These are phyloP conservation scores for Lenzites betulinus DNA, from an alignment of 768 basidiomycete species.

Conservation along the genomic window DNA sequence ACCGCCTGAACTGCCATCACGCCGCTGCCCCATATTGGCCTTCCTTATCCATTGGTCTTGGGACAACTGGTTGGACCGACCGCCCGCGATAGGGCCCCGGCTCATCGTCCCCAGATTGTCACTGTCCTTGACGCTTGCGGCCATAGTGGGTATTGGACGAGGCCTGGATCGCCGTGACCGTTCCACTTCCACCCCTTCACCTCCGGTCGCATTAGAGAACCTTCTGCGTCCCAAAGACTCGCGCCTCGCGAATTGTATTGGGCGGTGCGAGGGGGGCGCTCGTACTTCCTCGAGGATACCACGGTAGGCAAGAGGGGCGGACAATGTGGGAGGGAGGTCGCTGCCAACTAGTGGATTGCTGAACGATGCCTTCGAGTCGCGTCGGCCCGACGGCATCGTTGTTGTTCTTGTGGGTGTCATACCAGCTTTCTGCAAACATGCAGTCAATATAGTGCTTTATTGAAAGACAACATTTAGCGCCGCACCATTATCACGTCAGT, in stretches of 20 bases:
- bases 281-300: conserved; percentile 73
- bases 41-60: conserved; percentile 72
- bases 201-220: background rate
- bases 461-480: background rate
- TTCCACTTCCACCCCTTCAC: background rate
- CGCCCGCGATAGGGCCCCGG: conserved; percentile 46
- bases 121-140: conserved; percentile 23
- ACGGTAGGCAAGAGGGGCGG: conserved; percentile 67
- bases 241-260: conserved; percentile 14
- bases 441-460: background rate
- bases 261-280: conserved; percentile 44
- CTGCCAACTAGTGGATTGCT: conserved; percentile 46
- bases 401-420: conserved; percentile 19
- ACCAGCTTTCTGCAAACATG: conserved; percentile 29
- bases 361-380: conserved; percentile 47
- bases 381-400: conserved; percentile 18
- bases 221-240: conserved; percentile 17
- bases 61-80: conserved; percentile 59
- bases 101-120: conserved; percentile 44
- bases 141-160: conserved; percentile 13
- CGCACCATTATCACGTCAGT: conserved; percentile 66
- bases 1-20: conserved; percentile 58
- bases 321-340: conserved; percentile 49
- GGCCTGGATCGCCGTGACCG: conserved; percentile 1
- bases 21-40: conserved; percentile 61